Evolutionary conservation across 176 grass and related monocot species (phyloP).

Genomic region (Phyllostachys edulis): DNA sequence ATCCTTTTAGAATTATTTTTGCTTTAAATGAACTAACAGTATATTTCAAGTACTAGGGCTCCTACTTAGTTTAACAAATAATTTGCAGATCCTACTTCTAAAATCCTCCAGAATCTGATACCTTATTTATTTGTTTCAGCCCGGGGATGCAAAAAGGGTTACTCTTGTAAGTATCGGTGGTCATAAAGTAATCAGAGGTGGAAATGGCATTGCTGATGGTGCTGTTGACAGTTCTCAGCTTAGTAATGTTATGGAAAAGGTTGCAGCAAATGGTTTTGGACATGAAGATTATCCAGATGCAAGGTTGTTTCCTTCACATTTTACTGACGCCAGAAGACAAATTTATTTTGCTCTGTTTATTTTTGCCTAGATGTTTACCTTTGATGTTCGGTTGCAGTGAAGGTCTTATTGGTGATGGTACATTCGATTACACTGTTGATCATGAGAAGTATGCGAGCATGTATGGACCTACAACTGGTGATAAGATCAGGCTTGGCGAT

Average conservation of each 20-base stretch:
- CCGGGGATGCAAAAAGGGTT: conserved; percentile 78
- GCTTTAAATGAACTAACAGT: not conserved
- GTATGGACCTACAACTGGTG: conserved; percentile 93
- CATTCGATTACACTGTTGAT: conserved; percentile 56
- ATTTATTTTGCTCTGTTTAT: not conserved
- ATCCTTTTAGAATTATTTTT: not conserved
- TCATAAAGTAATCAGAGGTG: conserved; percentile 79
- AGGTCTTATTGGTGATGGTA: conserved; percentile 60
- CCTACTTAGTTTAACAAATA: conserved; percentile 8
- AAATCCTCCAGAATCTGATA: not conserved
- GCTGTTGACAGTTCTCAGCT: conserved; percentile 50
- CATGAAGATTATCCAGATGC: conserved; percentile 69
- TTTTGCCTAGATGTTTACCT: conserved; percentile 23
- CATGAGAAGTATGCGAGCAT: conserved; percentile 89
- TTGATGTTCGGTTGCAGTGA: conserved; percentile 59
- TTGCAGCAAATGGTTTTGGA: conserved; percentile 64
- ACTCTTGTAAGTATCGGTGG: conserved; percentile 92
- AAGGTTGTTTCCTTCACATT: conserved; percentile 50
- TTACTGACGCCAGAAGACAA: not conserved
- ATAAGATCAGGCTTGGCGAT: conserved; percentile 95
- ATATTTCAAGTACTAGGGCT: conserved; percentile 6
- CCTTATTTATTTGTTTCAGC: conserved; percentile 51
- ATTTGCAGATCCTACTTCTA: not conserved
- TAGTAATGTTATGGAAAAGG: conserved; percentile 58
- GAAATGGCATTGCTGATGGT: conserved; percentile 84